Conservation (phyloP, 495 filamentous ascomycete genomes). For the Rhizodiscina lignyota region DNA sequence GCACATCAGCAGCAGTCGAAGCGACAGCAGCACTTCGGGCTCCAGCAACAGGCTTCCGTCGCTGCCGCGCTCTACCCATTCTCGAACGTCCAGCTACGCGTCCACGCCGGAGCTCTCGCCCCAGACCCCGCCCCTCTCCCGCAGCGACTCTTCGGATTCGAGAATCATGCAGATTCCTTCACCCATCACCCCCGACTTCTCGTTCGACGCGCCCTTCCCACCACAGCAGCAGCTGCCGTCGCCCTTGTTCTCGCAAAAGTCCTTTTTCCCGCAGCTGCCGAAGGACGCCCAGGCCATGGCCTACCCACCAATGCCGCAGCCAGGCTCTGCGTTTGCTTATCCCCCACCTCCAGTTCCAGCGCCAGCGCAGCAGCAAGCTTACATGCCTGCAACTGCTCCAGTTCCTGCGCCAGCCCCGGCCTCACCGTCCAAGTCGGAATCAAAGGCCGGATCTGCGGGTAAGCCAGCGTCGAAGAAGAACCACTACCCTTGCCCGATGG, state of each 20-base stretch:
- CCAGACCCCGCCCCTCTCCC: conserved; percentile 19
- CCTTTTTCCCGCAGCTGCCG: conserved; percentile 3
- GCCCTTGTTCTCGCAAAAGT: conserved; percentile 6
- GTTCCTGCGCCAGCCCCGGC: background rate
- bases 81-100: conserved; percentile 20
- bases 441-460: conserved; percentile 6
- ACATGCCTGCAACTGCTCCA: background rate
- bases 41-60: conserved; percentile 5
- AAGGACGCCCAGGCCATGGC: conserved; percentile 10
- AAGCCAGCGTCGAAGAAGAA: conserved; percentile 35
- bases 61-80: conserved; percentile 9
- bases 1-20: background rate
- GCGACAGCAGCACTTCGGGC: background rate
- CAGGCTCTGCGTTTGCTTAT: conserved; percentile 2
- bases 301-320: conserved; percentile 10
- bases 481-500: conserved; percentile 47
- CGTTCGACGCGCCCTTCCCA: conserved; percentile 9
- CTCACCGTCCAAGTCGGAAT: conserved; percentile 6
- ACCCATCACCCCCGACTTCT: conserved; percentile 20
- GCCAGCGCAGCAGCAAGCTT: background rate
- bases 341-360: background rate
- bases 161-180: conserved; percentile 18
- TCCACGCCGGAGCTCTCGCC: conserved; percentile 20
- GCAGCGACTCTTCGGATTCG: conserved; percentile 20
- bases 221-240: conserved; percentile 7